Base-by-base conservation (phyloP, 1,284 basidiomycete species). In the Trichosporon asahii region DNA sequence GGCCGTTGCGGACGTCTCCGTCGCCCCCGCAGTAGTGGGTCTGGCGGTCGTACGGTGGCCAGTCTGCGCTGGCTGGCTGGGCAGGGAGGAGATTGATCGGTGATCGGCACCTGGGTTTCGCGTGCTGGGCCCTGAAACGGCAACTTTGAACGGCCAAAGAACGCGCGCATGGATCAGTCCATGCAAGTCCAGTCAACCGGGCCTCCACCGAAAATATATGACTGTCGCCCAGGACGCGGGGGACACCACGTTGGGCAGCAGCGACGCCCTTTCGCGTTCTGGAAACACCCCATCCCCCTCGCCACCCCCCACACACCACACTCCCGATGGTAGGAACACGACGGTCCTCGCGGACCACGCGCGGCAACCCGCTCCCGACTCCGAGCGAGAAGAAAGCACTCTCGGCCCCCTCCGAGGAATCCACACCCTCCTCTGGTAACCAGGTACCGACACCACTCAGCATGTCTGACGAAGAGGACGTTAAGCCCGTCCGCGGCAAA, bases 101-200 rank as follows among this genome's bases (percentile, higher is more conserved):
- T 31, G 57, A 61, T 61, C 57, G 29, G 57, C 57, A 61, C 57
- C 57, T 61, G 57, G 27, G 57, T 31, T 61, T 61, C 57, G 57
- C 57, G 57, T 61, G 57, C 27, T 11, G 15, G 57, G 29, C 57
- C 57, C 57, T 61, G 57, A 61, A 61, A 61, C 57, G 57, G 57
- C 57, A 61, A 61, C 57, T 31, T 61, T 31, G 57, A 31, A 18
- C 57, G 57, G 57, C 57, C 57, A 61, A 31, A 61, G 57, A 61
- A 61, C 57, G 57, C 57, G 57, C 57, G 57, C 33, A 61, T 14
- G 29, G 57, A 15, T 25, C 27, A 73, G 75, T 65, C 64, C 64
- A 65, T 21, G 21, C 37, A 65, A 73, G 75, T 65, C 64, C 64
- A 65, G 64, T 65, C 64, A 65, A 44, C 64, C 14, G 60, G 44